Conservation (phyloP, 768 basidiomycete genomes). For the Chalciporus sphaerocephalus region DNA sequence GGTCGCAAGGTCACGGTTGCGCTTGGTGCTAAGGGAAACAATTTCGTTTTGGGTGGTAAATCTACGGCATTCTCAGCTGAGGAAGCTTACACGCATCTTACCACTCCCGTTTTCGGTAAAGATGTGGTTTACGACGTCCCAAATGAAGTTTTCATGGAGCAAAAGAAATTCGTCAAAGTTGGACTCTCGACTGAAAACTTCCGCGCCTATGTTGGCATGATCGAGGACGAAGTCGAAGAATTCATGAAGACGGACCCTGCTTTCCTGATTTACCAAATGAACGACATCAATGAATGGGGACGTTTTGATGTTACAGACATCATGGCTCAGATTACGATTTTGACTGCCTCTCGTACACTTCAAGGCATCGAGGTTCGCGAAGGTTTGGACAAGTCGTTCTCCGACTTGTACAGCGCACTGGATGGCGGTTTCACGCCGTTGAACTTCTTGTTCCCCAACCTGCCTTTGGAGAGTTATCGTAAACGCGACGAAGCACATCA, state of each 20-base stretch:
- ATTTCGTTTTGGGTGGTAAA: constrained; percentile 93
- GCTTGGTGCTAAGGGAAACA: constrained; percentile 87
- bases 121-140: constrained; percentile 98
- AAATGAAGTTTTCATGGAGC: constrained; percentile 96
- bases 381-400: constrained; percentile 76
- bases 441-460: constrained; percentile 91
- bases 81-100: constrained; percentile 92
- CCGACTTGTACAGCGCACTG: constrained; percentile 78
- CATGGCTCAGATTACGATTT: constrained; percentile 86
- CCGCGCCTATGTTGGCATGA: constrained; percentile 76
- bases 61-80: constrained; percentile 90
- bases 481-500: constrained; percentile 84
- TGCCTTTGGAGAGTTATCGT: constrained; percentile 88
- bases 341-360: constrained; percentile 89
- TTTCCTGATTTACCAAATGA: constrained; percentile 59
- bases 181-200: constrained; percentile 92
- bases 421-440: constrained; percentile 96
- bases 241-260: constrained; percentile 63
- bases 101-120: constrained; percentile 94
- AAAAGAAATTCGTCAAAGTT: constrained; percentile 97
- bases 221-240: constrained; percentile 68
- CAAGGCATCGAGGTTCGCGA: constrained; percentile 89
- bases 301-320: constrained; percentile 67
- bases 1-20: constrained; percentile 90
- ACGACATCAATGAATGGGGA: constrained; percentile 74